Conservation (phyloP, 768 basidiomycete genomes). For the Panaeolus papilionaceus region DNA sequence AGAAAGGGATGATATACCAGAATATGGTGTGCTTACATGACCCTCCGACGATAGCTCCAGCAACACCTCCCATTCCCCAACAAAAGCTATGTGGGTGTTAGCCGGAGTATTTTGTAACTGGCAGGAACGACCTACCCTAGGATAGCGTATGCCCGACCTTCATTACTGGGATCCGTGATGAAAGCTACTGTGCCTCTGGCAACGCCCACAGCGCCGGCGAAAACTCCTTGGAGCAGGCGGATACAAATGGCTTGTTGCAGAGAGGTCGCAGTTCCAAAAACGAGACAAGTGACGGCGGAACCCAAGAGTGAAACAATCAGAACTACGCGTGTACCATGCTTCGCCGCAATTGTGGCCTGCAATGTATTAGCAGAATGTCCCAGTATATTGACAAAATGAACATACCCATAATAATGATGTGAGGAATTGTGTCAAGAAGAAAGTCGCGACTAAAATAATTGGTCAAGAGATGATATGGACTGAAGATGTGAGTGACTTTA, state of each 20-base stretch:
- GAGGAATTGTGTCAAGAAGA: conserved; percentile 95
- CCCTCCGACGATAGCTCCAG: conserved; percentile 87
- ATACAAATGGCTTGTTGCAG: conserved; percentile 84
- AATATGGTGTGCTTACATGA: conserved; percentile 60
- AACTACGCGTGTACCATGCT: conserved; percentile 86
- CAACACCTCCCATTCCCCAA: conserved; percentile 97
- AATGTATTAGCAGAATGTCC: conserved; percentile 22
- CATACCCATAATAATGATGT: conserved; percentile 92
- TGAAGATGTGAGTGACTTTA: conserved; percentile 37
- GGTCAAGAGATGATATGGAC: conserved; percentile 23
- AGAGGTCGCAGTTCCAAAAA: conserved; percentile 80
- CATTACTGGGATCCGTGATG: conserved; percentile 91
- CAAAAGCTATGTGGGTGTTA: conserved; percentile 66
- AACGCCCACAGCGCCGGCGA: conserved; percentile 94
- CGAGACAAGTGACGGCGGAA: conserved; percentile 76
- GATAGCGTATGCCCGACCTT: conserved; percentile 93
- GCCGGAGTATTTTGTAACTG: conserved; percentile 6
- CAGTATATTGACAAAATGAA: conserved; percentile 18
- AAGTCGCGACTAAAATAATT: conserved; percentile 64
- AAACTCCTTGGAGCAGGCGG: conserved; percentile 89
- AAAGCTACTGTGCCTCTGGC: conserved; percentile 87
- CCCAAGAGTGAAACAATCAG: conserved; percentile 87
- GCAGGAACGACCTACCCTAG: conserved; percentile 61
- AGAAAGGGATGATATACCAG: background rate
- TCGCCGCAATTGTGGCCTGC: conserved; percentile 92